Percentiles rank a stretch among this genome's conserved stretches.
Evolutionary conservation across 1,284 basidiomycete species (phyloP).

Genomic region (Melampsora americana): DNA sequence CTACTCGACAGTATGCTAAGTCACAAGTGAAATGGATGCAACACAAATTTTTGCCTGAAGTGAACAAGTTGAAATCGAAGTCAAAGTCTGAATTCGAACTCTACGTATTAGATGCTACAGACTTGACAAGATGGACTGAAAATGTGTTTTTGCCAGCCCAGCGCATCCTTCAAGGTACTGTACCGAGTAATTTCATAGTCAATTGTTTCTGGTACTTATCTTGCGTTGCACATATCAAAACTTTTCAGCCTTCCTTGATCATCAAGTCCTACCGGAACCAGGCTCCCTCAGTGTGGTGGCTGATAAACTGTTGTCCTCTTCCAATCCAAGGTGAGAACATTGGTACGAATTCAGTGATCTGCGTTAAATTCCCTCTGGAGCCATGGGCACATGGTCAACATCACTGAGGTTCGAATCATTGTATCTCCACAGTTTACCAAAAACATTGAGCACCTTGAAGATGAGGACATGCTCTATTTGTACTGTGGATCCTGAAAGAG

Average conservation of each 20-base stretch:
- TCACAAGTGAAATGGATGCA: constrained; percentile 87
- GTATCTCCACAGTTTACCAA: not conserved
- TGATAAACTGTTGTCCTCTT: constrained; percentile 13
- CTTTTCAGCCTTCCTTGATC: constrained; percentile 19
- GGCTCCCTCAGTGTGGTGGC: constrained; percentile 6
- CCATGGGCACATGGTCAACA: not conserved
- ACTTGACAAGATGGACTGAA: constrained; percentile 63
- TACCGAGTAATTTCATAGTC: not conserved
- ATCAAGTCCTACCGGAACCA: constrained; percentile 9
- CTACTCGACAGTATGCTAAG: constrained; percentile 87
- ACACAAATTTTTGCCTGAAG: constrained; percentile 79
- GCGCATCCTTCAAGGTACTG: constrained; percentile 46
- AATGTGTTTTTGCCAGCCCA: constrained; percentile 51
- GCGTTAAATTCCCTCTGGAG: not conserved
- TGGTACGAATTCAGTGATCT: not conserved
- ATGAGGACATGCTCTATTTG: constrained; percentile 24
- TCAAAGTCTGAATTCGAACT: constrained; percentile 54
- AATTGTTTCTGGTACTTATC: not conserved
- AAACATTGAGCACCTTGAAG: constrained; percentile 10
- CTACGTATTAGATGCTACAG: constrained; percentile 70
- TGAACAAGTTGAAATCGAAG: constrained; percentile 56
- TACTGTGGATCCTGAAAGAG: constrained; percentile 13
- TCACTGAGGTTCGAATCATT: not conserved
- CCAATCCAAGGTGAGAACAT: constrained; percentile 5
- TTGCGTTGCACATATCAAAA: constrained; percentile 12